Evolutionary conservation across 331 rosid species (phyloP).

Genomic region (Malus hybrid): DNA sequence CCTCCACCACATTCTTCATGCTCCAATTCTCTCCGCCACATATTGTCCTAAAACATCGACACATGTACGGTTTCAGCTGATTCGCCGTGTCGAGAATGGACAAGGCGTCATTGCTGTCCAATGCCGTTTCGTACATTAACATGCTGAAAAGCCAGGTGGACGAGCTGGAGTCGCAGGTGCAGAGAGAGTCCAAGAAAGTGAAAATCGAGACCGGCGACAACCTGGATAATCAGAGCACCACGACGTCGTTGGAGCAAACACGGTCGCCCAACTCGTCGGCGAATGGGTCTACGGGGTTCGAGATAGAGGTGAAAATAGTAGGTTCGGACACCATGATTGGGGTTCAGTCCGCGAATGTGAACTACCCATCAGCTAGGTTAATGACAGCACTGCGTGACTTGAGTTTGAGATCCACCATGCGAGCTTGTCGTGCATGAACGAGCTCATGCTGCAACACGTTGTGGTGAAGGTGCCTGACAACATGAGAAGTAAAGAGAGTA

Average conservation of each 20-base stretch:
- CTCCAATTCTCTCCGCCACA: too few relatives aligned
- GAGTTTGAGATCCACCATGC: slow-evolving; percentile 73
- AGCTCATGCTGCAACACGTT: slow-evolving; percentile 74
- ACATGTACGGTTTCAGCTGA: too few relatives aligned
- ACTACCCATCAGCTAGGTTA: slow-evolving; percentile 57
- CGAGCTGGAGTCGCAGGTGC: slow-evolving; percentile 37
- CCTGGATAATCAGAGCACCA: slow-evolving; percentile 50
- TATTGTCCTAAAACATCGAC: too few relatives aligned
- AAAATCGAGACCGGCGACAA: slow-evolving; percentile 35
- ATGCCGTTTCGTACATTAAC: slow-evolving; percentile 77
- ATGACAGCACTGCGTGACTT: slow-evolving; percentile 57
- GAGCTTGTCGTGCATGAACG: slow-evolving; percentile 56
- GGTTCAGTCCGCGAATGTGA: slow-evolving; percentile 57
- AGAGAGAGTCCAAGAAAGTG: slow-evolving; percentile 31
- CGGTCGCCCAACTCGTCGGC: neutral
- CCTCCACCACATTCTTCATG: too few relatives aligned
- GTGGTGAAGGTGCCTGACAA: slow-evolving; percentile 47
- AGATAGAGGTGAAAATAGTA: slow-evolving; percentile 56
- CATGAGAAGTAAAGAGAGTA: too few relatives aligned
- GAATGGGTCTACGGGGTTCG: slow-evolving; percentile 5
- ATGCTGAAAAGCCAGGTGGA: slow-evolving; percentile 51
- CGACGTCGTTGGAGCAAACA: slow-evolving; percentile 48
- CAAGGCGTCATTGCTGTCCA: too few relatives aligned
- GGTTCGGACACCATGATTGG: slow-evolving; percentile 73
- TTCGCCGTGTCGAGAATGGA: slow-evolving; percentile 71